phyloP scores from a whole-genome alignment of 176 grass and related monocot species.

The Canna indica region DNA sequence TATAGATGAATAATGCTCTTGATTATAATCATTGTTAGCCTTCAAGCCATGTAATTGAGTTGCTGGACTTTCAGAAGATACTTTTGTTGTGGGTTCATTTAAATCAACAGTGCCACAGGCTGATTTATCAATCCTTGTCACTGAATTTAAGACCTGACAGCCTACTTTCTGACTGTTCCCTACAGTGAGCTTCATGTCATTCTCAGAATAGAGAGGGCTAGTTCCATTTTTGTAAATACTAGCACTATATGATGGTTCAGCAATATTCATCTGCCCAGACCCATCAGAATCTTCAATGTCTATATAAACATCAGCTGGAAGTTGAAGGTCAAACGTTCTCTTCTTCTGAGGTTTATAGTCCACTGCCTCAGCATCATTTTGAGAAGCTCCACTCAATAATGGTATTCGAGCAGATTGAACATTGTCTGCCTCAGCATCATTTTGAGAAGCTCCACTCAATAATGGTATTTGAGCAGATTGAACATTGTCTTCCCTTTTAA shows the following conservation, averaged over 20 bases:
- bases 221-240: background rate
- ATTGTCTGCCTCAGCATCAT: background rate
- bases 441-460: background rate
- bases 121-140: background rate
- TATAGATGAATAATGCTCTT: conserved; percentile 11
- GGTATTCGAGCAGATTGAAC: too few species aligned
- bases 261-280: conserved; percentile 27
- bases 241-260: conserved; percentile 1
- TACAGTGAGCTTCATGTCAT: conserved; percentile 5
- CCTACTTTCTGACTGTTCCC: background rate
- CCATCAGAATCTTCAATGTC: conserved; percentile 17
- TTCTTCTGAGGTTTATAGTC: conserved; percentile 4
- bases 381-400: background rate
- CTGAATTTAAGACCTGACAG: background rate
- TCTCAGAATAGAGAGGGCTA: background rate
- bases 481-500: background rate
- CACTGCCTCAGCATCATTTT: background rate
- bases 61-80: conserved; percentile 15
- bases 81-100: conserved; percentile 5
- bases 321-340: conserved; percentile 9
- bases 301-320: conserved; percentile 18
- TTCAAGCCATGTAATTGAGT: conserved; percentile 21
- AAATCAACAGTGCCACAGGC: background rate
- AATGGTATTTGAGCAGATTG: background rate
- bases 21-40: conserved; percentile 20